Evolutionary conservation across 805 yeast species (phyloP), one percentile per base, ranked within the genome.

Genomic region (Myxozyma geophila): DNA sequence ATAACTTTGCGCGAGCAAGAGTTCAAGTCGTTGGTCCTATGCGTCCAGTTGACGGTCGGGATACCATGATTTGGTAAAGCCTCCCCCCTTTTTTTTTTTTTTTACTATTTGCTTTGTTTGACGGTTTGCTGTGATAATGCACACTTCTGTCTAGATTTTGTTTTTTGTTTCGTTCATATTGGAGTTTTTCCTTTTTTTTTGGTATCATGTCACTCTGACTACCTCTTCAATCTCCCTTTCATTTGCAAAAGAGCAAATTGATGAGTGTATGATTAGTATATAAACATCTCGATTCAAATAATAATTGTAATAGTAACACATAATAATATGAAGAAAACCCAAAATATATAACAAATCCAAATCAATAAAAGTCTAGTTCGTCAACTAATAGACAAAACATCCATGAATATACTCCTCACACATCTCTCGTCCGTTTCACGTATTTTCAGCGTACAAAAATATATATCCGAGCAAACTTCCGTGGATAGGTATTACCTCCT

Each of bases 21-120:
- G 35, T 48, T 17, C 15, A 50, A 19, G 28, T 39, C 28, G 56
- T 58, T 17, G 57, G 62, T 4, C 58, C 59, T 54, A 51, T 64
- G 59, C 23, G 52, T 35, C 54, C 56, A 7, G 51, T 63, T 13
- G 64, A 60, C n/a, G 67, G 67, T 10, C 59, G 67, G n/a, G 59
- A 60, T 50, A 60, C 67, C 4, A 15, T 64, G 47, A 39, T 64
- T 19, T 64, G 67, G 67, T 64, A 49, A 46, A 12, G 13, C 17
- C 5, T 5, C 5, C 2, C 28, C 28, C 5, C 28, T 28, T 28
- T 28, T 28, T 3, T 5, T 28, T 2, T 28, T 28, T 28, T 28
- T 5, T 28, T 28, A n/a, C n/a, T n/a, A n/a, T n/a, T n/a, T n/a
- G n/a, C 28, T 28, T 28, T 5, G 5, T 2, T 28, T 28, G 28